Percentiles rank a stretch among this genome's conserved stretches.
phyloP scores from a whole-genome alignment of 2,329 filamentous ascomycete genomes.

The Fusarium decemcellulare region DNA sequence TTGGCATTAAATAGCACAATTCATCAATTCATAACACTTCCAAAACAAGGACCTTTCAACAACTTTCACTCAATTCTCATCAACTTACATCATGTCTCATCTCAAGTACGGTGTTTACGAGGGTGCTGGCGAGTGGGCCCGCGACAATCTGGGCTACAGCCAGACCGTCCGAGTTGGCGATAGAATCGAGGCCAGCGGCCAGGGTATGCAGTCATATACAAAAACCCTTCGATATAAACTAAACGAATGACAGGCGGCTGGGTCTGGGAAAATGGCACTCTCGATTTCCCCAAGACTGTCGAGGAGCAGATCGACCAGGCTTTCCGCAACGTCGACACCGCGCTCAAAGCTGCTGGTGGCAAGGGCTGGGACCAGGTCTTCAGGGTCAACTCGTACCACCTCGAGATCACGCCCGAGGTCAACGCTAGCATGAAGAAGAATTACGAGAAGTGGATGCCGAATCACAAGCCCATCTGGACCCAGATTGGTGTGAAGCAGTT shows the following conservation, averaged over 20 bases:
- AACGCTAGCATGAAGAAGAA: conserved; percentile 58
- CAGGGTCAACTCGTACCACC: conserved; percentile 60
- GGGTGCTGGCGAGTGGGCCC: conserved; percentile 47
- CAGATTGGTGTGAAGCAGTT: conserved; percentile 63
- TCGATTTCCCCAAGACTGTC: conserved; percentile 54
- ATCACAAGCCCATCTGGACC: conserved; percentile 67
- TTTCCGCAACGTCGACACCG: conserved; percentile 68
- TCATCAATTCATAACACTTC: neutral
- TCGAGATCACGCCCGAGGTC: conserved; percentile 55
- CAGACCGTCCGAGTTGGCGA: conserved; percentile 65
- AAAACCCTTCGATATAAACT: neutral
- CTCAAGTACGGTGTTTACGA: conserved; percentile 49
- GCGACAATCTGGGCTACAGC: conserved; percentile 56
- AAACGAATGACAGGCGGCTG: conserved; percentile 48
- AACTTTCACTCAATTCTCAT: rapidly evolving
- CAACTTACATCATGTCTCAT: conserved; percentile 44
- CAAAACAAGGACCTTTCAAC: too few species aligned
- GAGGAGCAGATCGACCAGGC: conserved; percentile 62
- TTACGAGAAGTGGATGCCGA: conserved; percentile 63
- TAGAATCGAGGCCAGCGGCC: conserved; percentile 61
- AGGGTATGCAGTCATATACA: conserved; percentile 53
- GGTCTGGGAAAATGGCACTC: conserved; percentile 28
- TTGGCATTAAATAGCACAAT: neutral
- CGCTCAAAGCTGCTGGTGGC: conserved; percentile 64
- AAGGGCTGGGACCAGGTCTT: conserved; percentile 68